phyloP scores from a whole-genome alignment of 164 flowering plant genomes.

The Piper betle region DNA sequence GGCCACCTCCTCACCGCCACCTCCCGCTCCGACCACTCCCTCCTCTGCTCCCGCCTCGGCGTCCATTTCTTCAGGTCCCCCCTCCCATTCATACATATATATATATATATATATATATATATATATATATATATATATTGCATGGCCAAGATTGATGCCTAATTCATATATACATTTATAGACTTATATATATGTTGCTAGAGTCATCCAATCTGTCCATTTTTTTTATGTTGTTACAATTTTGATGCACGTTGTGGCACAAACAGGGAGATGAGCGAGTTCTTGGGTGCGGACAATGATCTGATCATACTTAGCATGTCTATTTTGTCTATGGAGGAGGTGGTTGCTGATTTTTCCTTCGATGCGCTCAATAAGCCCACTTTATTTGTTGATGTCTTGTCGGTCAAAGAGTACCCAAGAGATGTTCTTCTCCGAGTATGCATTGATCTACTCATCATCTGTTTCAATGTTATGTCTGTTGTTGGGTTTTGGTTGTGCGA shows the following conservation, averaged over 20 bases:
- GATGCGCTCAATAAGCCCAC: constrained; percentile 21
- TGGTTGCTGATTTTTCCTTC: constrained; percentile 35
- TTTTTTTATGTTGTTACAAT: too few relatives aligned
- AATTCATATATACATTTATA: not conserved
- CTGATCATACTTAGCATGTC: constrained; percentile 62
- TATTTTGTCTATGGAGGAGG: constrained; percentile 38
- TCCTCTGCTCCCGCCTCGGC: constrained; percentile 27
- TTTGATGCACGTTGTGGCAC: not conserved
- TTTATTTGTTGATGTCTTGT: constrained; percentile 64
- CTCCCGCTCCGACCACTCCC: constrained; percentile 52
- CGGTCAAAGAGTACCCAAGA: constrained; percentile 62
- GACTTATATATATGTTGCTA: not conserved
- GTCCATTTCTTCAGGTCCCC: constrained; percentile 42
- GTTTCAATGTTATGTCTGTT: too few relatives aligned
- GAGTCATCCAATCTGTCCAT: too few relatives aligned
- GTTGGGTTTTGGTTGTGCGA: not conserved
- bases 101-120: not conserved
- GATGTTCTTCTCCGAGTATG: constrained; percentile 39
- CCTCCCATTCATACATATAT: not conserved
- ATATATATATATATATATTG: too few relatives aligned
- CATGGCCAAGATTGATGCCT: too few relatives aligned
- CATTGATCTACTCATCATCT: not conserved
- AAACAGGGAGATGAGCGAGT: constrained; percentile 3
- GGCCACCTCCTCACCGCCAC: constrained; percentile 53
- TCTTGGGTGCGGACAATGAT: constrained; percentile 37